These are phyloP conservation scores for Rhizopogon roseolus DNA, from an alignment of 768 basidiomycete genomes.

Conservation along the genomic window DNA sequence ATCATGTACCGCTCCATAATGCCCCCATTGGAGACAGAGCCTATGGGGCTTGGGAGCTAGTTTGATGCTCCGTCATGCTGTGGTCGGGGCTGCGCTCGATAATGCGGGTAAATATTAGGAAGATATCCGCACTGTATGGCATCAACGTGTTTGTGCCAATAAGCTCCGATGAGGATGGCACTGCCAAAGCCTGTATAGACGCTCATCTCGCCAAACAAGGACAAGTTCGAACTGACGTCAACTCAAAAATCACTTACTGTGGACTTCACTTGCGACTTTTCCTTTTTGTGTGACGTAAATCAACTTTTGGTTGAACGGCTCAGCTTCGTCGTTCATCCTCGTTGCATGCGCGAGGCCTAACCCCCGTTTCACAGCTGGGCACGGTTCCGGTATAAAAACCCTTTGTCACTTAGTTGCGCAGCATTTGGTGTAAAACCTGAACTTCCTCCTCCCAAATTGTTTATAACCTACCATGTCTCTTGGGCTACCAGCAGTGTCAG, in stretches of 20 bases:
- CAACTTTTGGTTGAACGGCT: neutral
- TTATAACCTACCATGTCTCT: constrained; percentile 30
- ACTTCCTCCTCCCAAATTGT: neutral
- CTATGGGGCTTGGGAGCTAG: neutral
- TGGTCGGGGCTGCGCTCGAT: neutral
- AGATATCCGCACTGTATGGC: neutral
- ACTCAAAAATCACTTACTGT: neutral
- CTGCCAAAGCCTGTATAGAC: neutral
- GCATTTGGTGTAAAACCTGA: no score
- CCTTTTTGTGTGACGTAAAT: neutral
- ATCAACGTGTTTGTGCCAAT: neutral
- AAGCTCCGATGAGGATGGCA: neutral
- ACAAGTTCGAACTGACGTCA: neutral
- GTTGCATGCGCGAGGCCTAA: constrained; percentile 4
- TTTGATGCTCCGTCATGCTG: neutral
- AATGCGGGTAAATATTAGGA: no score
- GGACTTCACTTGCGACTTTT: neutral
- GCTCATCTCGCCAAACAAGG: neutral
- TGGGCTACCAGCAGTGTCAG: constrained; percentile 54
- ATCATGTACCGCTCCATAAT: neutral
- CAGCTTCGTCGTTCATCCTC: constrained; percentile 3
- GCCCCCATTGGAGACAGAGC: neutral
- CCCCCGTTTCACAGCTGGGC: neutral
- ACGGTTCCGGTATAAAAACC: constrained; percentile 2
- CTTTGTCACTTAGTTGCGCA: neutral